Conservation (phyloP, 306 rosid genomes). For the Castanea sativa region DNA sequence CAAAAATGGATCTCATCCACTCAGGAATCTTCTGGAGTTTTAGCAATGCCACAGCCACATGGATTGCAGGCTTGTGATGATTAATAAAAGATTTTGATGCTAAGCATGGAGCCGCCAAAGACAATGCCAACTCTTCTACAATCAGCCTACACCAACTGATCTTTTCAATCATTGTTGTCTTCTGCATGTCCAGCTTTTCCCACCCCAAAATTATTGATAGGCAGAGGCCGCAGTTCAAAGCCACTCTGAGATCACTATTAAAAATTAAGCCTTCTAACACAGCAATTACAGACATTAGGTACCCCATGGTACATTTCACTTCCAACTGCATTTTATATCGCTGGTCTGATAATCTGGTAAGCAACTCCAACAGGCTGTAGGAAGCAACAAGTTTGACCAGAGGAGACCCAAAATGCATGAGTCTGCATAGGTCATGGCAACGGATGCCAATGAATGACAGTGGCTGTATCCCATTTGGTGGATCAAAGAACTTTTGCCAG, state of each 20-base stretch:
- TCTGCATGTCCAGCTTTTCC: constrained; percentile 41
- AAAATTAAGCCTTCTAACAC: constrained; percentile 72
- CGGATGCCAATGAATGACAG: constrained; percentile 54
- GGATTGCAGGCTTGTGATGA: constrained; percentile 56
- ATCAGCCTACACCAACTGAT: constrained; percentile 75
- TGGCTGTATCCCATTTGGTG: constrained; percentile 41
- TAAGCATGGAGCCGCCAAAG: constrained; percentile 63
- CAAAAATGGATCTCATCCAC: constrained; percentile 71
- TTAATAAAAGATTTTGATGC: constrained; percentile 50
- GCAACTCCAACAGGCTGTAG: constrained; percentile 64
- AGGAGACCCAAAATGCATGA: constrained; percentile 80
- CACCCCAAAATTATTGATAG: constrained; percentile 61
- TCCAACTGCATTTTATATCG: constrained; percentile 47
- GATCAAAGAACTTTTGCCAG: constrained; percentile 68
- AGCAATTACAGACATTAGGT: constrained; percentile 61
- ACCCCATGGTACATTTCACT: constrained; percentile 40
- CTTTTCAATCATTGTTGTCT: constrained; percentile 34
- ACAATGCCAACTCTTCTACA: constrained; percentile 72
- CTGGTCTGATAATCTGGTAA: constrained; percentile 63
- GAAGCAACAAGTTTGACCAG: constrained; percentile 68
- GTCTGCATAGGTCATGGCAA: constrained; percentile 82
- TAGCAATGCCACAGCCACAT: constrained; percentile 55
- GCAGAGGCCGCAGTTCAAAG: constrained; percentile 70
- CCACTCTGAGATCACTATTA: constrained; percentile 63
- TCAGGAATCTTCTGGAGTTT: constrained; percentile 51